phyloP scores from a whole-genome alignment of 768 basidiomycete species.

The Boletus eberwhitei region DNA sequence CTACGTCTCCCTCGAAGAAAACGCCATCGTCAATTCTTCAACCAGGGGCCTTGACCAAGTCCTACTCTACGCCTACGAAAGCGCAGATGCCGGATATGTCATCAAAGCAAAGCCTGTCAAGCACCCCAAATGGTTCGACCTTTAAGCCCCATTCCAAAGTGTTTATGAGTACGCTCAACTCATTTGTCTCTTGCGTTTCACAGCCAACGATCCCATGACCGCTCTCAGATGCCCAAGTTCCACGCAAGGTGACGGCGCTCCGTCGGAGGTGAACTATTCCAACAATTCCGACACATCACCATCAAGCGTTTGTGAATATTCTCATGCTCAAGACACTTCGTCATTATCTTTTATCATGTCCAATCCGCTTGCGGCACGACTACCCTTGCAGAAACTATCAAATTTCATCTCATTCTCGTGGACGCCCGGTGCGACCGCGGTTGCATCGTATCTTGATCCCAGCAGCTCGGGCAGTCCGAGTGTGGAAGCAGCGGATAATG shows the following conservation, averaged over 20 bases:
- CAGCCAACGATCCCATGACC: constrained; percentile 29
- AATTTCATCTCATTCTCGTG: constrained; percentile 57
- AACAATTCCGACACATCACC: constrained; percentile 13
- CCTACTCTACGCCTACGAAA: constrained; percentile 26
- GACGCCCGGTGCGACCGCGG: constrained; percentile 40
- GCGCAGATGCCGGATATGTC: constrained; percentile 37
- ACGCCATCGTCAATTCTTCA: constrained; percentile 64
- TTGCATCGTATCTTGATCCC: constrained; percentile 23
- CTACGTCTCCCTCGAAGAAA: constrained; percentile 52
- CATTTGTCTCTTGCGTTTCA: constrained; percentile 39
- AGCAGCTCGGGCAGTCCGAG: constrained; percentile 11
- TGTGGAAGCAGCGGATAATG: constrained; percentile 9
- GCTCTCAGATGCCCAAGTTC: constrained; percentile 40
- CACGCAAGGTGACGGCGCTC: constrained; percentile 23
- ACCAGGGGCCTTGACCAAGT: constrained; percentile 42
- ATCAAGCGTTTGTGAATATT: constrained; percentile 25
- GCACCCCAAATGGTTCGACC: constrained; percentile 57
- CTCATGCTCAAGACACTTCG: constrained; percentile 28
- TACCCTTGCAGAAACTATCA: constrained; percentile 58
- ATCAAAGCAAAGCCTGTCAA: constrained; percentile 23
- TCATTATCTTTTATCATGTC: constrained; percentile 49
- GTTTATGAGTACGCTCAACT: constrained; percentile 59
- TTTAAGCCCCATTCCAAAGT: constrained; percentile 48
- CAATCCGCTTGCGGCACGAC: constrained; percentile 52
- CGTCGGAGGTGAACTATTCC: constrained; percentile 31